Percentiles rank a stretch among this genome's conserved stretches.
Conservation (phyloP, 2,329 filamentous ascomycete species). For the Sporothrix dimorphospora region DNA sequence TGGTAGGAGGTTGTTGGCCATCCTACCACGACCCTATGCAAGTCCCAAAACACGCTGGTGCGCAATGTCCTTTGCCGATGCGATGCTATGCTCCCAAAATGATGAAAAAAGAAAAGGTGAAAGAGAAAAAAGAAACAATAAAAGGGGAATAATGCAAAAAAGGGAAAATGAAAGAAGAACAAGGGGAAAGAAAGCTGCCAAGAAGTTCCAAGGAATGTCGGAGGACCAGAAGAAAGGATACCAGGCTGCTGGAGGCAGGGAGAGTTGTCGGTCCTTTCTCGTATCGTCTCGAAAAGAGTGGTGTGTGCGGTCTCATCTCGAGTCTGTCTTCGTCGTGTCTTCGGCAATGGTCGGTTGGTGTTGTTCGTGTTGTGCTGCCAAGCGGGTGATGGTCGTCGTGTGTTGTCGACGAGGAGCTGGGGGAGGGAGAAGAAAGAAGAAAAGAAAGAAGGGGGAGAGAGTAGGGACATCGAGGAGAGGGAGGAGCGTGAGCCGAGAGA, state of each 20-base stretch:
- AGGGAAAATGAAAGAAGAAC: constrained; percentile 24
- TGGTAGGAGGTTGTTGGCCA: neutral
- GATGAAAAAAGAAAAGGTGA: neutral
- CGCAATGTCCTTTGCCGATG: constrained; percentile 4
- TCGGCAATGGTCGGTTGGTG: constrained; percentile 26
- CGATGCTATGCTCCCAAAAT: constrained; percentile 16
- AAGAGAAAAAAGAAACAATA: neutral
- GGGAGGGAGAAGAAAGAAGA: neutral
- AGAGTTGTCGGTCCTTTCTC: neutral
- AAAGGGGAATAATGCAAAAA: constrained; percentile 23
- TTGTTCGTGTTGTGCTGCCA: constrained; percentile 13
- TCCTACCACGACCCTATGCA: constrained; percentile 14
- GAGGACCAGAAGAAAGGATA: neutral
- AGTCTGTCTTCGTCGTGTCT: constrained; percentile 28
- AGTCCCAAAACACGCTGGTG: constrained; percentile 19
- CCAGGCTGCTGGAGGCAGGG: neutral
- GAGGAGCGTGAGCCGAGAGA: constrained; percentile 5
- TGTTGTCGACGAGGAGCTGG: constrained; percentile 5
- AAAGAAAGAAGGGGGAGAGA: neutral
- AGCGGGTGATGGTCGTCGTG: neutral
- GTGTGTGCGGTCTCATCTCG: neutral
- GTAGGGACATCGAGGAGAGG: constrained; percentile 3
- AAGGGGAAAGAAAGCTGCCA: neutral
- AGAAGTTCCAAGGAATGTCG: neutral
- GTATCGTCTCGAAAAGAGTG: neutral